A percentile compares a stretch with the other conserved stretches of the same genome.
phyloP scores from a whole-genome alignment of 2,329 filamentous ascomycete genomes.

The Scolecobasidium constrictum region DNA sequence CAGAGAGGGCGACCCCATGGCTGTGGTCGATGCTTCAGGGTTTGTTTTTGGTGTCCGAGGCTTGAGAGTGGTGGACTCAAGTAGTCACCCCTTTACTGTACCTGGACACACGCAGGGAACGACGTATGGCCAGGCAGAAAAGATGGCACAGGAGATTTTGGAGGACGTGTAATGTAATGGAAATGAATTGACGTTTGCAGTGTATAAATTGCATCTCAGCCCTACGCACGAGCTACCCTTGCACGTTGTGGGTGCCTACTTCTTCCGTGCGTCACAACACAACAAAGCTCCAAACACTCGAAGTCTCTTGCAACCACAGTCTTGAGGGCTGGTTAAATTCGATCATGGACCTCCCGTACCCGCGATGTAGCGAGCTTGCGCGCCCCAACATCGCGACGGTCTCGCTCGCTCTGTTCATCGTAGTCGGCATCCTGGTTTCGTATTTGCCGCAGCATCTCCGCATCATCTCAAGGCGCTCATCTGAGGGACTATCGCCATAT shows the following conservation, averaged over 20 bases:
- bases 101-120: slow-evolving; percentile 6
- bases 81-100: background rate
- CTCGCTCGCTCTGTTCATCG: slow-evolving; percentile 54
- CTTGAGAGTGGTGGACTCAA: slow-evolving; percentile 34
- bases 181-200: too few species aligned
- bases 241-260: too few species aligned
- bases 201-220: too few species aligned
- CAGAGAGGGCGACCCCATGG: slow-evolving; percentile 32
- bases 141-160: slow-evolving; percentile 2
- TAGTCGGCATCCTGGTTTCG: slow-evolving; percentile 80
- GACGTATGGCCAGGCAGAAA: slow-evolving; percentile 4
- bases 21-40: slow-evolving; percentile 44
- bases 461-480: slow-evolving; percentile 75
- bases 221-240: too few species aligned
- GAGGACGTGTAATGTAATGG: background rate
- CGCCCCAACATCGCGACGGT: slow-evolving; percentile 43
- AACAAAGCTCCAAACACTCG: too few species aligned
- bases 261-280: too few species aligned
- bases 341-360: background rate
- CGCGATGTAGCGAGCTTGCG: slow-evolving; percentile 21
- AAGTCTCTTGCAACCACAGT: too few species aligned
- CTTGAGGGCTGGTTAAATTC: too few species aligned
- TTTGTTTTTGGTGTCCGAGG: slow-evolving; percentile 40
- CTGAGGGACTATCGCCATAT: slow-evolving; percentile 90
- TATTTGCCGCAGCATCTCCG: slow-evolving; percentile 93